Conservation (phyloP, 2,329 filamentous ascomycete species). For the Stemphylium beticola region DNA sequence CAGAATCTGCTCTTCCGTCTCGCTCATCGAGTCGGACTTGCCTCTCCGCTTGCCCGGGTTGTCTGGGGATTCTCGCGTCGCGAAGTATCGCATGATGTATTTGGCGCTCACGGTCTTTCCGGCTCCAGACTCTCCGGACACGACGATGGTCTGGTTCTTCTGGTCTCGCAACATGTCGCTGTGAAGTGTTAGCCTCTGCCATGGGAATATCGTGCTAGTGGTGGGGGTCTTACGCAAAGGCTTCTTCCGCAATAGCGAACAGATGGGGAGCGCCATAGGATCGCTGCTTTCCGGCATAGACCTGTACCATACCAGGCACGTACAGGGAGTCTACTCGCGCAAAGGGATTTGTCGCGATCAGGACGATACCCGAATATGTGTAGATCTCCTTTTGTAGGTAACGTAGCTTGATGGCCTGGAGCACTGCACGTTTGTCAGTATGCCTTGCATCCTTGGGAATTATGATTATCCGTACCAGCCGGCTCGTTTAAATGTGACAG, state of each 20-base stretch:
- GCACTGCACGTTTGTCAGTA: conserved; percentile 64
- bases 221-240: conserved; percentile 78
- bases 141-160: conserved; percentile 97
- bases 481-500: conserved; percentile 98
- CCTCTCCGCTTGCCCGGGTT: conserved; percentile 83
- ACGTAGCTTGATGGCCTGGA: conserved; percentile 96
- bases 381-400: conserved; percentile 99
- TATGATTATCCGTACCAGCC: conserved; percentile 69
- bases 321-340: conserved; percentile 97
- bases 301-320: conserved; percentile 99
- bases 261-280: conserved; percentile 96
- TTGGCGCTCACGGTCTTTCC: conserved; percentile 99
- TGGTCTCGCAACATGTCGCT: conserved; percentile 96
- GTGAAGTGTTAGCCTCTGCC: conserved; percentile 25
- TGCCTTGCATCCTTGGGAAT: conserved; percentile 9
- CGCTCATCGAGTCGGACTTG: conserved; percentile 81
- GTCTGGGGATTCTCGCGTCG: conserved; percentile 92
- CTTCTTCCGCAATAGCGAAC: conserved; percentile 98
- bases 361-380: conserved; percentile 97
- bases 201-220: neutral
- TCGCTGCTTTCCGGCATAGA: conserved; percentile 95
- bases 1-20: conserved; percentile 97
- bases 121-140: conserved; percentile 98
- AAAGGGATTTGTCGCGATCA: conserved; percentile 98
- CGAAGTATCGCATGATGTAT: conserved; percentile 99